Conservation (phyloP, 108 stramenopile genomes). For the Discostella pseudostelligera region DNA sequence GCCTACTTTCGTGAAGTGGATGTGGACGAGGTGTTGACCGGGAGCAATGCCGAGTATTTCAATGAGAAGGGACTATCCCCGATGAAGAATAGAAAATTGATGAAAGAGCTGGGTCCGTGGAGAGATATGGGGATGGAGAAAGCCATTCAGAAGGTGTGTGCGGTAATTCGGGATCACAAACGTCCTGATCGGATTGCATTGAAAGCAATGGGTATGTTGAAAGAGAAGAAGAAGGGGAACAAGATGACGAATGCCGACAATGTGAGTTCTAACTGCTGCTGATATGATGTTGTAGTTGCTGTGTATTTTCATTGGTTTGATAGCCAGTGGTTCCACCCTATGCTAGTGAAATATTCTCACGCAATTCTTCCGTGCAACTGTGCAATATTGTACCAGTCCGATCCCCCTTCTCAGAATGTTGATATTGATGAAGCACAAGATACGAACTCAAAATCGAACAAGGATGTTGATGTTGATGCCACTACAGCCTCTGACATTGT, state of each 20-base stretch:
- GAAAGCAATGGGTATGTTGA: slow-evolving; percentile 49
- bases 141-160: slow-evolving; percentile 68
- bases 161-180: slow-evolving; percentile 77
- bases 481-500: neutral
- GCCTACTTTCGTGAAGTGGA: slow-evolving; percentile 11
- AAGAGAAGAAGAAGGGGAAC: slow-evolving; percentile 21
- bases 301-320: neutral
- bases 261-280: slow-evolving; percentile 2
- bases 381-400: too few relatives aligned
- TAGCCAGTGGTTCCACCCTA: neutral
- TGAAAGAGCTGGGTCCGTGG: slow-evolving; percentile 55
- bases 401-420: neutral
- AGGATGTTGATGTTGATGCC: slow-evolving; percentile 1
- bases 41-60: slow-evolving; percentile 7
- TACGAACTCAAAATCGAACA: neutral
- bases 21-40: slow-evolving; percentile 5
- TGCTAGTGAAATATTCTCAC: too few relatives aligned
- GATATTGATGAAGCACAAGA: neutral
- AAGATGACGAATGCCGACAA: neutral
- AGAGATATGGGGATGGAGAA: slow-evolving; percentile 60
- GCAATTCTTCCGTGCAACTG: too few relatives aligned
- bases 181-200: slow-evolving; percentile 71
- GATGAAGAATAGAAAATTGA: slow-evolving; percentile 19
- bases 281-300: slow-evolving; percentile 6
- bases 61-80: neutral